Percentiles rank a stretch among this genome's conserved stretches.
Evolutionary conservation across 345 rosid species (phyloP).

Genomic region (Lepidium sativum): DNA sequence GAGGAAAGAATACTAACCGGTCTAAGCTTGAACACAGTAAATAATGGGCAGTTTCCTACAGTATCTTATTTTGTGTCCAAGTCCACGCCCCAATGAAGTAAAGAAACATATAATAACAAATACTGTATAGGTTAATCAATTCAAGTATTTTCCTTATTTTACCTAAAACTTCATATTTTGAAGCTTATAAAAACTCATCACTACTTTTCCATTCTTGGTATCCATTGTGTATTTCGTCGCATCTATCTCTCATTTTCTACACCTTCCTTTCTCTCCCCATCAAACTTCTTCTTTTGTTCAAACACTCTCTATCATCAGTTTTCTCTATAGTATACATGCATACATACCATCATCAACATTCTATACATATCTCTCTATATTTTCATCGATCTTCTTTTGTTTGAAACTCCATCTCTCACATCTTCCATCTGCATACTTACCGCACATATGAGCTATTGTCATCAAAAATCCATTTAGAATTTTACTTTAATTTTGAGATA

Average conservation of each 20-base stretch:
- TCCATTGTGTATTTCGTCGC: conserved; percentile 16
- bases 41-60: conserved; percentile 7
- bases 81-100: conserved; percentile 16
- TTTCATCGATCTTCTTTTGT: not conserved
- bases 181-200: conserved; percentile 29
- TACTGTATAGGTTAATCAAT: not conserved
- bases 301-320: not conserved
- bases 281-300: not conserved
- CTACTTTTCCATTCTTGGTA: not conserved
- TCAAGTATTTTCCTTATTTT: not conserved
- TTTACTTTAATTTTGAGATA: not conserved
- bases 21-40: conserved; percentile 4
- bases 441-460: not conserved
- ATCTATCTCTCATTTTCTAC: not conserved
- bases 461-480: not conserved
- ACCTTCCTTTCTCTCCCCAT: not conserved
- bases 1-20: not conserved
- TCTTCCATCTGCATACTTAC: not conserved
- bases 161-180: not conserved
- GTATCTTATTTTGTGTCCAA: conserved; percentile 15
- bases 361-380: not conserved
- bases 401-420: not conserved
- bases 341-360: conserved; percentile 2
- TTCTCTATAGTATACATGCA: conserved; percentile 5
- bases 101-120: not conserved